phyloP scores from a whole-genome alignment of 768 basidiomycete species.

The Kwoniella bestiolae region DNA sequence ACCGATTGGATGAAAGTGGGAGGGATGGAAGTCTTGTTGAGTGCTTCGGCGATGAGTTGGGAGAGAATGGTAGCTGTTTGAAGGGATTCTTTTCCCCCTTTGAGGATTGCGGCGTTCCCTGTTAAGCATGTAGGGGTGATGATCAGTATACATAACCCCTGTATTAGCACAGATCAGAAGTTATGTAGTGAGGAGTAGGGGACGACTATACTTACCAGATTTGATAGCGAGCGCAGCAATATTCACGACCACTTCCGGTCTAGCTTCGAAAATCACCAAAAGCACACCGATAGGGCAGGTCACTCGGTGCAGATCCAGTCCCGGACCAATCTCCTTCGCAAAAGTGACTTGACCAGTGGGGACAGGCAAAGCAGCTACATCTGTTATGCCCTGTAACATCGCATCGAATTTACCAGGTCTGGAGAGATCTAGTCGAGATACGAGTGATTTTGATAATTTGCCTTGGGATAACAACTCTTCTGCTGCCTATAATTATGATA shows the following conservation, averaged over 20 bases:
- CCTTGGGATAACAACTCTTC: constrained; percentile 77
- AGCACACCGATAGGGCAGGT: constrained; percentile 96
- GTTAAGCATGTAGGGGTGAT: too few species aligned
- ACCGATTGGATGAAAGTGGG: constrained; percentile 85
- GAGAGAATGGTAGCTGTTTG: constrained; percentile 77
- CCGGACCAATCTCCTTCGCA: constrained; percentile 85
- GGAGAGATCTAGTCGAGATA: constrained; percentile 79
- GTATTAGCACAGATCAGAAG: too few species aligned
- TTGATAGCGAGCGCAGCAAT: constrained; percentile 96
- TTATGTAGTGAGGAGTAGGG: too few species aligned
- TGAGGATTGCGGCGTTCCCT: constrained; percentile 91
- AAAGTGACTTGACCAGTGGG: constrained; percentile 86
- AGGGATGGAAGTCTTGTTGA: constrained; percentile 74
- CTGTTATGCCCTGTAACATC: constrained; percentile 86
- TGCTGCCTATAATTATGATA: constrained; percentile 71
- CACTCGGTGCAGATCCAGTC: constrained; percentile 85
- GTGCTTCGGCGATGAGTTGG: constrained; percentile 75
- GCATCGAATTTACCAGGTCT: constrained; percentile 87
- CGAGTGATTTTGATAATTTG: constrained; percentile 76
- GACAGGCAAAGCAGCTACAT: constrained; percentile 82
- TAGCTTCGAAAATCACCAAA: constrained; percentile 93
- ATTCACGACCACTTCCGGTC: constrained; percentile 97
- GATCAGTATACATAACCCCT: too few species aligned
- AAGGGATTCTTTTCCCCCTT: constrained; percentile 94
- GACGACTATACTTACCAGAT: constrained; percentile 74